Evolutionary conservation across 2,329 filamentous ascomycete species (phyloP), one percentile per base, ranked within the genome.

Genomic region (Botrytis fragariae): DNA sequence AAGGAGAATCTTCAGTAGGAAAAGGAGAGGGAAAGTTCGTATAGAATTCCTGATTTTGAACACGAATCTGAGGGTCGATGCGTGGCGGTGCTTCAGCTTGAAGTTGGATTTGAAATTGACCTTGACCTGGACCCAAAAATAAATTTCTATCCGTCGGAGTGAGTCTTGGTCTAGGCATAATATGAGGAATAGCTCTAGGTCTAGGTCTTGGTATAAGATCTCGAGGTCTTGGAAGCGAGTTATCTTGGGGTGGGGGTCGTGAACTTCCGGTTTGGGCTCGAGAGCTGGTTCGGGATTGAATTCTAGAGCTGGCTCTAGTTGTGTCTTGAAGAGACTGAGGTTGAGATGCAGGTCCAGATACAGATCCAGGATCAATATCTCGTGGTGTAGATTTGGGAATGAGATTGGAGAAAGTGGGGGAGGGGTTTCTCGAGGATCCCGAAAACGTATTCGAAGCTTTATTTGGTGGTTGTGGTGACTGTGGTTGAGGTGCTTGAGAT

Each of bases 361-460:
- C 48, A 0, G 0, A 0, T 54, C n/a, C 29, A 29, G n/a, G n/a
- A 14, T 51, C 25, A 1, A 51, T 10, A 29, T 16, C 25, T n/a
- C 25, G 25, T 54, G 51, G 25, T 29, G n/a, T 16, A 8, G n/a
- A 54, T 54, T 12, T 54, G 12, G 51, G 14, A 10, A 29, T n/a
- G 51, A 54, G 51, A 29, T 29, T 54, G 12, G 51, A n/a, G 5
- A 54, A 54, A 14, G 25, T 29, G n/a, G n/a, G 51, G 0, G 25
- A 29, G n/a, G 0, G 12, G 6, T 54, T 29, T 29, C 25, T 51
- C 4, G 25, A 51, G 25, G 25, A 51, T 51, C 10, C 5, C 1
- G 48, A n/a, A 0, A 4, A 51, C 0, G 12, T n/a, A 2, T n/a
- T n/a, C 2, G 2, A 7, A 14, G 25, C 8, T n/a, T 14, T 22